Conservation (phyloP, 768 basidiomycete genomes). For the Mycena rebaudengoi region DNA sequence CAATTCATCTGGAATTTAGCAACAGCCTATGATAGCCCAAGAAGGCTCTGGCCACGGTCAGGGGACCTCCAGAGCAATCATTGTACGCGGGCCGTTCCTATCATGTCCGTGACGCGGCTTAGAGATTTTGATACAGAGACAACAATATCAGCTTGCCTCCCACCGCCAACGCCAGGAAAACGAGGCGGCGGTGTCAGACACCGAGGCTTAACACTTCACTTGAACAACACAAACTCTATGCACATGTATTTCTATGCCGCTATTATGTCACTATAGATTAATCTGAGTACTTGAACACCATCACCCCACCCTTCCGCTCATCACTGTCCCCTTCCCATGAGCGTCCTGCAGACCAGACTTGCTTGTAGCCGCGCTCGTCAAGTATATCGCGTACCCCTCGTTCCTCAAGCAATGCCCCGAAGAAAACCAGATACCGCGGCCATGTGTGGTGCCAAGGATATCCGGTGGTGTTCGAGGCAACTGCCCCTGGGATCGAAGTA, state of each 20-base stretch:
- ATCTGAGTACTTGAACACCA: slow-evolving; percentile 66
- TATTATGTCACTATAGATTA: background rate
- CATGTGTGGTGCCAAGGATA: slow-evolving; percentile 76
- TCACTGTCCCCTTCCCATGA: slow-evolving; percentile 80
- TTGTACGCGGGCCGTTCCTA: too few species aligned
- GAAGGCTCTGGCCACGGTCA: too few species aligned
- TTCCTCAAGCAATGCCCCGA: slow-evolving; percentile 76
- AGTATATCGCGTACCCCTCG: slow-evolving; percentile 59
- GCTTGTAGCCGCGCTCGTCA: slow-evolving; percentile 63
- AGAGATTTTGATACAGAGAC: background rate
- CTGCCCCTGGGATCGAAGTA: slow-evolving; percentile 55
- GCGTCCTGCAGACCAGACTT: slow-evolving; percentile 70
- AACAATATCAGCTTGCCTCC: background rate
- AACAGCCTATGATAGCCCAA: too few species aligned
- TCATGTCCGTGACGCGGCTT: background rate
- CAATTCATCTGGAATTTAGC: too few species aligned
- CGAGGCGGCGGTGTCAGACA: slow-evolving; percentile 18
- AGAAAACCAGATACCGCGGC: slow-evolving; percentile 85
- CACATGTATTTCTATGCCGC: background rate
- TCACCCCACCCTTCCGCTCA: slow-evolving; percentile 71
- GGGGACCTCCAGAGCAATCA: too few species aligned
- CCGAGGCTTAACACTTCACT: slow-evolving; percentile 2
- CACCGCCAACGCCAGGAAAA: slow-evolving; percentile 4
- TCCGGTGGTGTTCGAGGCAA: slow-evolving; percentile 19
- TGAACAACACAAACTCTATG: background rate